Evolutionary conservation across 2,329 filamentous ascomycete genomes (phyloP).

Genomic region (Trichoderma arundinaceum): DNA sequence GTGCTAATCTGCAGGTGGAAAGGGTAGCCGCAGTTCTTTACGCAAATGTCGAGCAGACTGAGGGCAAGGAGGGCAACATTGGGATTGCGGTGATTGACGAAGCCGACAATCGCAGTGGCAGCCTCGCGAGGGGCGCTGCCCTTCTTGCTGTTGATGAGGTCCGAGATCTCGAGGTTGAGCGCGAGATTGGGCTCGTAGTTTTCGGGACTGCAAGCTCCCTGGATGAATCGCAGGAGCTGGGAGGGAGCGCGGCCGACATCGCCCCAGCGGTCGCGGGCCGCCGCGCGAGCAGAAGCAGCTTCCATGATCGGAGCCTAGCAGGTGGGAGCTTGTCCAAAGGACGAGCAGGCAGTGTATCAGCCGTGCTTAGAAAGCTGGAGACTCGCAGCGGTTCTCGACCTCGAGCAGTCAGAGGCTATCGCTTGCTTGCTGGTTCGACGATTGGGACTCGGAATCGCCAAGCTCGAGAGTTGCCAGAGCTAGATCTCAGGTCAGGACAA

Average conservation of each 20-base stretch:
- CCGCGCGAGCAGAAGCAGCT: constrained; percentile 93
- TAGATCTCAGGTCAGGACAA: constrained; percentile 17
- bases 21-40: constrained; percentile 99
- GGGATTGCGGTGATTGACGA: constrained; percentile 95
- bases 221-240: constrained; percentile 92
- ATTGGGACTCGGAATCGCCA: neutral
- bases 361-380: neutral
- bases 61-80: constrained; percentile 92
- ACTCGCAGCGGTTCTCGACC: neutral
- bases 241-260: constrained; percentile 79
- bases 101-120: constrained; percentile 88
- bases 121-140: constrained; percentile 94
- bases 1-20: constrained; percentile 99
- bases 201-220: constrained; percentile 93
- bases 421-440: no score
- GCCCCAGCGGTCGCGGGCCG: constrained; percentile 91
- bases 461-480: neutral
- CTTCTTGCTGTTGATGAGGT: constrained; percentile 97
- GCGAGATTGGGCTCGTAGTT: constrained; percentile 98
- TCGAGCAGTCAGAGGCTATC: no score
- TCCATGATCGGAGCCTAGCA: constrained; percentile 65
- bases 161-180: constrained; percentile 92
- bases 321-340: neutral
- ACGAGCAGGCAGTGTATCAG: neutral
- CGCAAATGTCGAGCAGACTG: constrained; percentile 94